phyloP scores from a whole-genome alignment of 768 basidiomycete species.

The Pilatotrama ljubarskyi region DNA sequence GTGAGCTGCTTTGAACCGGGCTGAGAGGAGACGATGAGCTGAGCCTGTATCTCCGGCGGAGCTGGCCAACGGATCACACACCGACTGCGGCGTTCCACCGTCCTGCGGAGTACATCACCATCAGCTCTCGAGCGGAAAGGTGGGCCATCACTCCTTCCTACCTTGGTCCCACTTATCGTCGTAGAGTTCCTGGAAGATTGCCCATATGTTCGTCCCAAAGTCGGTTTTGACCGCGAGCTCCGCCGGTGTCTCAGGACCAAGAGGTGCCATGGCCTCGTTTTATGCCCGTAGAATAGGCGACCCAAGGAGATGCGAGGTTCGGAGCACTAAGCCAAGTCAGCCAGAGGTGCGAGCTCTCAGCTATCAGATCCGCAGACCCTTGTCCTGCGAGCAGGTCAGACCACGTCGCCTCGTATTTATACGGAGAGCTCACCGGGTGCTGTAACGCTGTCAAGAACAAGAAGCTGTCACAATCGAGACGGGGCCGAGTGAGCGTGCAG shows the following conservation, averaged over 20 bases:
- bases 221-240: slow-evolving; percentile 30
- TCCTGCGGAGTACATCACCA: background rate
- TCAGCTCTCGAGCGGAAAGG: background rate
- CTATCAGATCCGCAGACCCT: background rate
- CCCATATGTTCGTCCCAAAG: slow-evolving; percentile 29
- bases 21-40: slow-evolving; percentile 17
- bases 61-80: slow-evolving; percentile 10
- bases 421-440: slow-evolving; percentile 10
- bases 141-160: slow-evolving; percentile 2
- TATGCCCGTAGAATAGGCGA: background rate
- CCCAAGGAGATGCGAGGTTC: background rate
- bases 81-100: slow-evolving; percentile 29
- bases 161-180: slow-evolving; percentile 34
- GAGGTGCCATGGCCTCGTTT: slow-evolving; percentile 1
- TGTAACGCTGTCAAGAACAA: slow-evolving; percentile 18
- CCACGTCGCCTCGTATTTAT: slow-evolving; percentile 3
- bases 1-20: slow-evolving; percentile 27
- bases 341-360: background rate
- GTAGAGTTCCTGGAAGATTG: slow-evolving; percentile 30
- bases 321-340: background rate
- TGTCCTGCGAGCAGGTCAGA: background rate
- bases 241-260: slow-evolving; percentile 20
- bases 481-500: slow-evolving; percentile 3
- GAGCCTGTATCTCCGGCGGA: slow-evolving; percentile 1
- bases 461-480: slow-evolving; percentile 19